Conservation (phyloP, 1,284 basidiomycete genomes). For the Puccinia triticina region DNA sequence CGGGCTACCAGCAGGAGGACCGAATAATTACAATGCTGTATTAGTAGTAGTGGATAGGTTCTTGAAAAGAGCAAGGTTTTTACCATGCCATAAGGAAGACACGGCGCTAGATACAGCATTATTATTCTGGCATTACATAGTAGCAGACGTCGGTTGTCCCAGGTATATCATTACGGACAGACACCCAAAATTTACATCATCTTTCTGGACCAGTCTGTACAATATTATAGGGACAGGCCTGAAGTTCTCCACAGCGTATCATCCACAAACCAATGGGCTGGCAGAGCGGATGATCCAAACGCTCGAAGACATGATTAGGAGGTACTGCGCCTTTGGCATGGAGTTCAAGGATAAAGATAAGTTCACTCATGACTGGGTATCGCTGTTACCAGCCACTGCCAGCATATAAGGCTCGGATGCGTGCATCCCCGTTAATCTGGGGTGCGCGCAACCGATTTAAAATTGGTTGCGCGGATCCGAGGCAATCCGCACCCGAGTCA, state of each 20-base stretch:
- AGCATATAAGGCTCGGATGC: too few relatives aligned
- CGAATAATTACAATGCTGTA: not conserved
- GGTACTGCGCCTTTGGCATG: slow-evolving; percentile 15
- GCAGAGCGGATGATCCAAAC: slow-evolving; percentile 25
- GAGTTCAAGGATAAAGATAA: too few relatives aligned
- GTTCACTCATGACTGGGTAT: too few relatives aligned
- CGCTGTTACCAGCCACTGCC: too few relatives aligned
- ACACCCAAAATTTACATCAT: slow-evolving; percentile 62
- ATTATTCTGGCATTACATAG: not conserved
- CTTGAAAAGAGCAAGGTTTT: slow-evolving; percentile 8
- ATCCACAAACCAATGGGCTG: slow-evolving; percentile 57
- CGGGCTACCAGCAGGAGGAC: slow-evolving; percentile 10
- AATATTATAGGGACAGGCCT: slow-evolving; percentile 61
- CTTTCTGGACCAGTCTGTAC: slow-evolving; percentile 63
- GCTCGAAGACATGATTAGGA: not conserved
- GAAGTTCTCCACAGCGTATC: slow-evolving; percentile 63
- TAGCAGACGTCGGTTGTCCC: slow-evolving; percentile 59
- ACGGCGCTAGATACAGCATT: slow-evolving; percentile 1
- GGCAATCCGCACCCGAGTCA: too few relatives aligned
- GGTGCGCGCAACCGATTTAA: too few relatives aligned
- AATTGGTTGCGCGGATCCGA: too few relatives aligned
- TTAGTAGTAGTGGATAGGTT: slow-evolving; percentile 31
- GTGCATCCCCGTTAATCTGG: too few relatives aligned
- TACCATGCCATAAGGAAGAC: slow-evolving; percentile 14
- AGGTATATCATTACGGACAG: slow-evolving; percentile 62